Evolutionary conservation across 2,329 filamentous ascomycete genomes (phyloP).

Genomic region (Ciborinia camelliae): DNA sequence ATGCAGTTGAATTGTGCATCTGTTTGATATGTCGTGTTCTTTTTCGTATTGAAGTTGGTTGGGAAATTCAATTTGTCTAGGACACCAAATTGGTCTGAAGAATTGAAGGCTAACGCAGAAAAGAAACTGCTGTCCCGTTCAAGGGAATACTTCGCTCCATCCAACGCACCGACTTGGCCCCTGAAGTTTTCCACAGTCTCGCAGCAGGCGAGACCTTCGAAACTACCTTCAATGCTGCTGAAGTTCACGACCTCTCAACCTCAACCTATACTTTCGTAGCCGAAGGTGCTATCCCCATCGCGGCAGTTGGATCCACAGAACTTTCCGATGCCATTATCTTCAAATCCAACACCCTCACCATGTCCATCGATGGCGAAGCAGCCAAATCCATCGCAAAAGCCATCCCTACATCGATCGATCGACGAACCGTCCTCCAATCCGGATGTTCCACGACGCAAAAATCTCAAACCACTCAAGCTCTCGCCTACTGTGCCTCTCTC

Average conservation of each 20-base stretch:
- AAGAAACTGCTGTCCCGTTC: constrained; percentile 12
- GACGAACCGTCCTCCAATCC: constrained; percentile 51
- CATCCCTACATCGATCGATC: constrained; percentile 42
- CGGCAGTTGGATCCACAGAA: constrained; percentile 48
- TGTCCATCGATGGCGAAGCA: constrained; percentile 53
- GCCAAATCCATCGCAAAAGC: constrained; percentile 43
- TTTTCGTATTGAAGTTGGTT: too few relatives aligned
- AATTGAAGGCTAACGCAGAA: background rate
- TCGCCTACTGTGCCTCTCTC: constrained; percentile 52
- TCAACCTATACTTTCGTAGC: constrained; percentile 56
- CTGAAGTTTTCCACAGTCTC: constrained; percentile 42
- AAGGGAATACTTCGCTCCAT: constrained; percentile 38
- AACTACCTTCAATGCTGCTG: constrained; percentile 44
- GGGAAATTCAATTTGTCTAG: too few relatives aligned
- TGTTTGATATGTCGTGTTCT: too few relatives aligned
- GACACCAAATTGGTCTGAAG: background rate
- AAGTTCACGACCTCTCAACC: constrained; percentile 44
- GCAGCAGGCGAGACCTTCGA: constrained; percentile 42
- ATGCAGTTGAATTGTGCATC: too few relatives aligned
- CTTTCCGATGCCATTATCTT: constrained; percentile 55
- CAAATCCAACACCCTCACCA: constrained; percentile 55
- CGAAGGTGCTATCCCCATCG: constrained; percentile 54
- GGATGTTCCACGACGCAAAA: constrained; percentile 52
- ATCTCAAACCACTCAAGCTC: constrained; percentile 39
- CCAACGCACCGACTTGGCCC: constrained; percentile 37